Evolutionary conservation across 768 basidiomycete species (phyloP).

Genomic region (Phaeotremella skinneri): DNA sequence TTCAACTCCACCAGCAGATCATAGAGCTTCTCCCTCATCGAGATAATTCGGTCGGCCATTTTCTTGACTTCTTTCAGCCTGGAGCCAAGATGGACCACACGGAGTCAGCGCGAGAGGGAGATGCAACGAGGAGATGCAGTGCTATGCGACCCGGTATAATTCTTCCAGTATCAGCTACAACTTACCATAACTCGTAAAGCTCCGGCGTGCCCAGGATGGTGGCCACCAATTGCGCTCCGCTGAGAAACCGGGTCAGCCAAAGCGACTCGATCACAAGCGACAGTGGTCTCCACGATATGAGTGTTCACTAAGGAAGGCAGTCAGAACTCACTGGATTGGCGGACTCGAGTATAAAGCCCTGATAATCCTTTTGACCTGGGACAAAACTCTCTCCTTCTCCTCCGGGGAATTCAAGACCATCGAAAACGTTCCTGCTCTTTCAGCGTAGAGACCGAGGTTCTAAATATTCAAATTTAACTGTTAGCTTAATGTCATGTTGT

Average conservation of each 20-base stretch:
- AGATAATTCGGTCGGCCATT: slow-evolving; percentile 91
- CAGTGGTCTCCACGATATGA: not conserved
- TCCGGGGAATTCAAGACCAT: slow-evolving; percentile 63
- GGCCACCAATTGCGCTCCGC: slow-evolving; percentile 51
- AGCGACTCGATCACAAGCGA: not conserved
- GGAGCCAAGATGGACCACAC: not conserved
- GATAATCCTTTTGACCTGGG: slow-evolving; percentile 91
- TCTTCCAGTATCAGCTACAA: not conserved
- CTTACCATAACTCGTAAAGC: slow-evolving; percentile 48
- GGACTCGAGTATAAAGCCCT: slow-evolving; percentile 99
- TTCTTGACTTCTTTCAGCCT: slow-evolving; percentile 67
- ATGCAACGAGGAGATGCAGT: not conserved
- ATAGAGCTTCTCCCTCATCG: slow-evolving; percentile 80
- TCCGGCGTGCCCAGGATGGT: slow-evolving; percentile 44
- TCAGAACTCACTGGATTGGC: slow-evolving; percentile 56
- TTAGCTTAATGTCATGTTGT: not conserved
- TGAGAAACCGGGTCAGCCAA: slow-evolving; percentile 9
- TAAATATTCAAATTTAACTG: slow-evolving; percentile 17
- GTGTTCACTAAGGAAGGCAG: not conserved
- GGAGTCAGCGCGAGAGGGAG: slow-evolving; percentile 3
- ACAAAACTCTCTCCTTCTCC: slow-evolving; percentile 77
- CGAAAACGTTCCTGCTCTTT: slow-evolving; percentile 96
- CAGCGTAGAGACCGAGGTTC: slow-evolving; percentile 98
- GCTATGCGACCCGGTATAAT: not conserved
- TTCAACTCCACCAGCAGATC: slow-evolving; percentile 60